Evolutionary conservation across 495 filamentous ascomycete genomes (phyloP), one percentile per base, ranked within the genome.

Genomic region (Aspergillus nanangensis): DNA sequence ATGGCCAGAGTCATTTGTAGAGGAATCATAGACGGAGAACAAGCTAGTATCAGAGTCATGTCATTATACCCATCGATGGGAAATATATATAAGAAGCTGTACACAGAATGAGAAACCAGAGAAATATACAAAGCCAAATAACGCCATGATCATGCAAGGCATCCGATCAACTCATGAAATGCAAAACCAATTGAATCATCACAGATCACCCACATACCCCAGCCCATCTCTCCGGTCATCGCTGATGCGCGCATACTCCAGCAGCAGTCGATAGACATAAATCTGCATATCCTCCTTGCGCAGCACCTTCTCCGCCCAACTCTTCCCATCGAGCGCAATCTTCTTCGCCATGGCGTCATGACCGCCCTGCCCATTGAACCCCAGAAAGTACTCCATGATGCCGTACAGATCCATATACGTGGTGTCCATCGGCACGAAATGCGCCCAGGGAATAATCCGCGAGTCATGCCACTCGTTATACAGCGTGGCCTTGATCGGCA

Each of bases 381-480:
- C 61, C 8, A 66, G 57, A 40, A 69, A 60, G 43, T 58, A 78
- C 21, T 49, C 52, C 38, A 70, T 54, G 33, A 72, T 51, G 29
- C 72, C 74, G 4, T 65, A 68, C 1, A 79, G 57, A 14, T 68
- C 59, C 56, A 76, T 57, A 23, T 56, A 60, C 34, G 64, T 58
- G 25, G 65, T 70, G 22, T 56, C 49, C 45, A 75, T 61, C 2
- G 74, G 75, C 15, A 81, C 60, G 38, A 71, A 81, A 52, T 81
- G 78, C 8, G 72, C 57, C 79, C 79, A 82, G 0, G 79, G 76
- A 11, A 74, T 41, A 14, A 82, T 62, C 2, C 77, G 63, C 5
- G 72, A 69, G 36, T 80, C 76, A 45, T 80, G 79, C 79, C 78
- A 82, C 59, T 82, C 79, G 18, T 70, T 58, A 24, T 78, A 65